Evolutionary conservation across 257 asterid genomes (phyloP), one percentile per base, ranked within the genome.

Genomic region (Plantago major): DNA sequence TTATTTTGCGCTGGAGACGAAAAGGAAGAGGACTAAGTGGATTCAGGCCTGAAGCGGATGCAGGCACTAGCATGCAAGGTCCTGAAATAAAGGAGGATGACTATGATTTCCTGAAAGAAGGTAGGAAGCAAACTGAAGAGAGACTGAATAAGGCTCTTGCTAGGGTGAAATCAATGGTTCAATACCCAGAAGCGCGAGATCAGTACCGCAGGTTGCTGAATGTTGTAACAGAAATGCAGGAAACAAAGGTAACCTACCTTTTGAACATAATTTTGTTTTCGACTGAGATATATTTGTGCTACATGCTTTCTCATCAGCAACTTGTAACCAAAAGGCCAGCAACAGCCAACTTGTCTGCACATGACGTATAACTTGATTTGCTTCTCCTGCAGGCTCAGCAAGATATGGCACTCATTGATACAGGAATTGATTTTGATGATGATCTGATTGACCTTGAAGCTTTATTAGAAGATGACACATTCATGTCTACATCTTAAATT

Each of bases 151-250:
- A 90, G 74, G 96, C 98, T 52, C 95, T 90, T 67, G 79, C 79
- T 55, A 73, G 98, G 80, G 98, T 90, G 63, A 85, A 81, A 71
- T 90, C 98, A 49, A 90, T 90, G 98, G 96, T 90, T 66, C 95
- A 85, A 70, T 83, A 88, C 69, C 96, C 95, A 11, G 96, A 90
- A 65, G 96, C 94, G n/a, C 82, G 95, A 60, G 98, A 88, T 63
- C 98, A 90, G 60, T 88, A 88, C 54, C 85, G 84, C 60, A 85
- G 96, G 73, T 71, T 90, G 77, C 86, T 90, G 72, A 88, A 85
- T 66, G 95, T 85, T 61, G 95, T 90, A 68, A 87, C 97, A 11
- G 96, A 84, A 60, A 82, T 90, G 79, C 85, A 84, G 73, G 96
- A 79, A 64, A 77, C 84, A 26, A 85, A 83, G 96, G 98, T 90